Base-by-base conservation (phyloP, 139 green algal genomes). In the Picochlorum sp. region DNA sequence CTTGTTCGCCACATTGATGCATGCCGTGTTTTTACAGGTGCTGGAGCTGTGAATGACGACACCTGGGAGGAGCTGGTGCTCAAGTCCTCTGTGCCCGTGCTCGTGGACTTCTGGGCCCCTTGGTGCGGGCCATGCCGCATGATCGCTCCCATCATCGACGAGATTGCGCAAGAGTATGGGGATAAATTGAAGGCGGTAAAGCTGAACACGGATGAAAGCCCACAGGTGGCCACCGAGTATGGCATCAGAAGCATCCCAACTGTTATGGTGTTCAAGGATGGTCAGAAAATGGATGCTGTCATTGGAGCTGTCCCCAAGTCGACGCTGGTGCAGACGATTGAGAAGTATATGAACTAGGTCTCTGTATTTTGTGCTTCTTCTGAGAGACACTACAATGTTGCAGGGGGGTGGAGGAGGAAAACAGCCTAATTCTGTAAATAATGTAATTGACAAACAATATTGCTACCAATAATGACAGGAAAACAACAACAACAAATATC, bases 161-260 rank as follows among this genome's bases (percentile, higher is more conserved):
- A 97, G 67, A 67, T 97, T 37, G 67, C 82, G 1, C 65, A 58
- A 7, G 89, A 95, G 64, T 94, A 91, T 66, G 77, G 62, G 7
- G 85, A 74, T 61, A 92, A 83, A 79, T 45, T 95, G 15, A 80
- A 57, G 54, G 74, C 71, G 66, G 78, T 89, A n/a, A 97, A 97
- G 77, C 74, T 99, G 10, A 98, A 99, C 90, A 99, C 94, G 21
- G 94, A 99, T 56, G 90, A 98, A 81, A 89, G 74, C 70, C 93
- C 92, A 16, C 70, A 73, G 57, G 78, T 96, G 11, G 94, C 94
- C 20, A 95, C 89, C 13, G 88, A 97, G 72, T 96, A 95, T 68
- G 92, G 90, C 58, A 98, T 99, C 66, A 77, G 94, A 31, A 88
- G 71, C 74, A 98, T 98, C 34, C 92, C 92, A 18, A 98, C 92